phyloP scores from a whole-genome alignment of 2,329 filamentous ascomycete species.

The Claviceps cyperi region DNA sequence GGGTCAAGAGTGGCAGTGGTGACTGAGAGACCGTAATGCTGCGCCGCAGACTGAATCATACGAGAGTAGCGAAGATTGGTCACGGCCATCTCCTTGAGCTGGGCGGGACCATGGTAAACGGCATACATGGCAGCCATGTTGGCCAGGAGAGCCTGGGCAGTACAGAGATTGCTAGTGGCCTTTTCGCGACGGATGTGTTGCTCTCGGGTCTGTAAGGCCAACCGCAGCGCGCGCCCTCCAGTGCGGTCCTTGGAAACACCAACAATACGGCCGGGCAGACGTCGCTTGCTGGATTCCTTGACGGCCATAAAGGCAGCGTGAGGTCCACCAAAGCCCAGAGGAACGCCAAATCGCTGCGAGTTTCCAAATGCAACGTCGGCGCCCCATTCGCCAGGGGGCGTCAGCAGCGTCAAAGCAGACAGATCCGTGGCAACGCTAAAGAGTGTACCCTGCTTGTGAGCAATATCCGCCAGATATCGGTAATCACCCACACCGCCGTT shows the following conservation, averaged over 20 bases:
- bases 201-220: constrained; percentile 84
- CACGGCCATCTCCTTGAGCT: constrained; percentile 71
- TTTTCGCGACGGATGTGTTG: constrained; percentile 95
- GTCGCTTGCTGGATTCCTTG: constrained; percentile 80
- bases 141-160: constrained; percentile 79
- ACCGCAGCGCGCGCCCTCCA: constrained; percentile 64
- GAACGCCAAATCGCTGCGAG: constrained; percentile 81
- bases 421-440: constrained; percentile 84
- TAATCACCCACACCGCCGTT: constrained; percentile 69
- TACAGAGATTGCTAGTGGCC: constrained; percentile 95
- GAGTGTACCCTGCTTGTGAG: constrained; percentile 64
- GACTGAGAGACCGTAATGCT: constrained; percentile 48
- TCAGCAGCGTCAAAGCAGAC: constrained; percentile 72
- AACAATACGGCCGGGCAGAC: constrained; percentile 81
- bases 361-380: constrained; percentile 92
- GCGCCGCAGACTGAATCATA: constrained; percentile 50
- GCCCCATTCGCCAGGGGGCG: constrained; percentile 84
- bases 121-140: constrained; percentile 96
- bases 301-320: constrained; percentile 95
- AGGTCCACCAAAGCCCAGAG: constrained; percentile 84
- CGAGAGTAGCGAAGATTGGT: constrained; percentile 58
- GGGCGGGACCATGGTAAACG: constrained; percentile 78
- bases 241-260: constrained; percentile 84
- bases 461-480: constrained; percentile 54
- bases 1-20: constrained; percentile 40